Evolutionary conservation across 106 monocot species (phyloP).

Genomic region (Posidonia australis): DNA sequence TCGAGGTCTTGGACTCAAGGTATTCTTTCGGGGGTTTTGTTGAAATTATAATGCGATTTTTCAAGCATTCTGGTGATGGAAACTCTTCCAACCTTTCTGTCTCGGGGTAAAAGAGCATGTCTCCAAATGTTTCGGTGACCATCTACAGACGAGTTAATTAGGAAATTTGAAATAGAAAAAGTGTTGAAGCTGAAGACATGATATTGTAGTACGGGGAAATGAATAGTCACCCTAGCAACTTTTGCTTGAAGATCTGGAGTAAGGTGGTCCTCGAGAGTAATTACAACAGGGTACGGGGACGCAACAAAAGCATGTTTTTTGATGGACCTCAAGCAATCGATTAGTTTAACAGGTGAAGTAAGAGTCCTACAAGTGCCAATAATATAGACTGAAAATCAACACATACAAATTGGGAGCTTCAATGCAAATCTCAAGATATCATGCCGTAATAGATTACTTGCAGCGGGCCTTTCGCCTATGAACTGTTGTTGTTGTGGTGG

Average conservation of each 20-base stretch:
- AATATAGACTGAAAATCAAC: background rate
- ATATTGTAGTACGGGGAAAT: background rate
- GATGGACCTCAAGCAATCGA: slow-evolving; percentile 54
- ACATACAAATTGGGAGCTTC: background rate
- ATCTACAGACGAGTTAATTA: slow-evolving; percentile 27
- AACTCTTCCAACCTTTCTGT: slow-evolving; percentile 40
- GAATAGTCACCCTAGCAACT: slow-evolving; percentile 44
- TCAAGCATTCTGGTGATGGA: slow-evolving; percentile 65
- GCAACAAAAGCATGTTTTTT: slow-evolving; percentile 58
- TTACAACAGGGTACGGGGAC: slow-evolving; percentile 73
- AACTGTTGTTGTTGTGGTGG: too few species aligned
- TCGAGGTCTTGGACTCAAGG: slow-evolving; percentile 34
- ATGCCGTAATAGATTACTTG: too few species aligned
- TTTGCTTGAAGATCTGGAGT: slow-evolving; percentile 72
- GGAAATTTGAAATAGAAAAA: background rate
- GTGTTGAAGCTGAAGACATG: background rate
- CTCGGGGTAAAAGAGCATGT: slow-evolving; percentile 57
- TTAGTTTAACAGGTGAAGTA: slow-evolving; percentile 58
- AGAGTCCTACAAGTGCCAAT: slow-evolving; percentile 47
- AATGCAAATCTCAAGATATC: too few species aligned
- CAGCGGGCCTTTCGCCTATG: too few species aligned
- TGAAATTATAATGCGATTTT: slow-evolving; percentile 55
- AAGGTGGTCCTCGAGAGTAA: slow-evolving; percentile 85
- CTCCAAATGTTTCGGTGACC: slow-evolving; percentile 65
- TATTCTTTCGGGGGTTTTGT: slow-evolving; percentile 82